Evolutionary conservation across 2,329 filamentous ascomycete species (phyloP).

Genomic region (Ophiostoma ulmi): DNA sequence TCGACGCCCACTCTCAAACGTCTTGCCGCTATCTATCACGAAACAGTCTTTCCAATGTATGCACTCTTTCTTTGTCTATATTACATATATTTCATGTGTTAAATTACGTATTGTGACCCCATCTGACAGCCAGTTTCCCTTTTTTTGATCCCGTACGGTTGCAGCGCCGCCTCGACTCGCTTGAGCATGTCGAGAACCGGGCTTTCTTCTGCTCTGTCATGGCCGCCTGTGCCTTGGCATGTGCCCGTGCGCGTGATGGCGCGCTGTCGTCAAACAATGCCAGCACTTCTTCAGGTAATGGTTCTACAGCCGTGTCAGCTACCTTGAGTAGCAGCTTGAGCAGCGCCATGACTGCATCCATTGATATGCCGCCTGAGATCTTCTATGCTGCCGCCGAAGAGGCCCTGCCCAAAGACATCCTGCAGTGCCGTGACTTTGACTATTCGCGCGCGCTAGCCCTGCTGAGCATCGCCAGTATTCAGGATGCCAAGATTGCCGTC

Average conservation of each 20-base stretch:
- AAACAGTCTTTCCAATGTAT: slow-evolving; percentile 30
- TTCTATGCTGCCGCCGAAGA: slow-evolving; percentile 30
- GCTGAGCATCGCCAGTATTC: slow-evolving; percentile 30
- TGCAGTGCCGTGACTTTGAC: slow-evolving; percentile 30
- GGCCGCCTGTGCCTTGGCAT: slow-evolving; percentile 29
- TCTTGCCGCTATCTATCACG: slow-evolving; percentile 27
- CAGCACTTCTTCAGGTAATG: background rate
- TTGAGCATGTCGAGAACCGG: slow-evolving; percentile 29
- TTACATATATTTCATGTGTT: no score
- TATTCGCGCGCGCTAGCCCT: slow-evolving; percentile 29
- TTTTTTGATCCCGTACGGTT: slow-evolving; percentile 29
- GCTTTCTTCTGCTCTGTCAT: slow-evolving; percentile 31
- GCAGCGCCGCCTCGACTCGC: slow-evolving; percentile 26
- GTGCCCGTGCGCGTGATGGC: slow-evolving; percentile 29
- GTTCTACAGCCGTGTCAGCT: background rate
- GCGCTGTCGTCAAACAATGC: slow-evolving; percentile 17
- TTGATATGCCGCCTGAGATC: slow-evolving; percentile 28
- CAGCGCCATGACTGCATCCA: background rate
- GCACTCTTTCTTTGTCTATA: background rate
- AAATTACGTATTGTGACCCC: background rate
- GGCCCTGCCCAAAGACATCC: slow-evolving; percentile 28
- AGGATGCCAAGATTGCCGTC: slow-evolving; percentile 30
- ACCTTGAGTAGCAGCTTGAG: background rate
- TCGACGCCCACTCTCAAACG: slow-evolving; percentile 28
- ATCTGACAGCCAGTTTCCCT: slow-evolving; percentile 25